Percentiles rank a stretch among this genome's conserved stretches.
phyloP scores from a whole-genome alignment of 352 stramenopile species.

The Globisporangium irregulare region DNA sequence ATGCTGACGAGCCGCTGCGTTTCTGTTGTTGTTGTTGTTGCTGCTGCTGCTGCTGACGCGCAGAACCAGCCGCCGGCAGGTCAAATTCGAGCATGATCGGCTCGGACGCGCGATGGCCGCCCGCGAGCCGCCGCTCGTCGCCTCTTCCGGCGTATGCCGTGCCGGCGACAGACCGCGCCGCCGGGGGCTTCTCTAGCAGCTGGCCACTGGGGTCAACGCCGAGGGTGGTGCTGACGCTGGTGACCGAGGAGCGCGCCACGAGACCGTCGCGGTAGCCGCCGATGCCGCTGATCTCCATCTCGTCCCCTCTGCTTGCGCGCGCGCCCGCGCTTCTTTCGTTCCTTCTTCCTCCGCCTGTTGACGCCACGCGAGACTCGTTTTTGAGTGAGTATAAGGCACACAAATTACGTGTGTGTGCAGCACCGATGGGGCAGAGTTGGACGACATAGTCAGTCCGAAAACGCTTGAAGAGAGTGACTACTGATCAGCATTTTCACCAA shows the following conservation, averaged over 20 bases:
- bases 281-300: slow-evolving; percentile 21
- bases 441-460: no score
- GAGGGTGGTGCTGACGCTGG: background rate
- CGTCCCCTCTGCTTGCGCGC: no score
- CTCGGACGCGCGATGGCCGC: slow-evolving; percentile 14
- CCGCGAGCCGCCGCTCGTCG: background rate
- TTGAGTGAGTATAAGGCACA: no score
- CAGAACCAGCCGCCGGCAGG: slow-evolving; percentile 2
- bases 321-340: no score
- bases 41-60: background rate
- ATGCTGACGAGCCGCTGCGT: background rate
- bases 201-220: background rate
- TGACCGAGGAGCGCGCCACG: slow-evolving; percentile 1
- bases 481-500: no score
- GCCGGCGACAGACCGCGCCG: background rate
- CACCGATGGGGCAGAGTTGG: no score
- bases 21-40: slow-evolving; percentile 1
- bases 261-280: slow-evolving; percentile 6
- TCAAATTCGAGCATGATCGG: slow-evolving; percentile 15
- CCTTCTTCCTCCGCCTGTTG: no score
- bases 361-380: no score
- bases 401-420: no score
- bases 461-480: no score
- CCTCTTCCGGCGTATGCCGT: background rate
- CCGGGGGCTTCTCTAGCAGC: background rate